Evolutionary conservation across 257 asterid species (phyloP), one percentile per base, ranked within the genome.

Genomic region (Paraleonurus japonicus): DNA sequence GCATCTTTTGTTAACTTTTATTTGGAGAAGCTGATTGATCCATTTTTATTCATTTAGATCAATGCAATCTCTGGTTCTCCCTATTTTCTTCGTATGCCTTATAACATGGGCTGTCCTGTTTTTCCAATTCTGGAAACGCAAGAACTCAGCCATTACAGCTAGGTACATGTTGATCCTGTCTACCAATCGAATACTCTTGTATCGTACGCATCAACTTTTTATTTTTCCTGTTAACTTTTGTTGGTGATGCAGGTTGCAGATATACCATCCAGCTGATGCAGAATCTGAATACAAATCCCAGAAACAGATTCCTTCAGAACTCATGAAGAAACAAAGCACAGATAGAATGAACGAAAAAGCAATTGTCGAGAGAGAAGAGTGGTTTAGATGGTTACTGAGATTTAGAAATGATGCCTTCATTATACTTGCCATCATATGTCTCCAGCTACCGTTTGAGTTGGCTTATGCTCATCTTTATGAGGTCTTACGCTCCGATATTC

Each of bases 121-220:
- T 83, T 86, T 95, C 76, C 99, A 95, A 76, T 95, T 95, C 76
- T 95, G 99, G 99, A 91, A 92, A 79, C 98, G 99, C 15, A 91
- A 92, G 81, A 90, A 85, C 27, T 62, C 96, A 0, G 99, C 98
- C 37, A 75, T 88, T 69, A 79, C 81, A 62, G 93, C 92, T 33
- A 86, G 96, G 96, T 90, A 83, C 37, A 71, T 67, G 33, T 64
- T 20, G 17, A 5, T 17, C 35, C 33, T 4, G 16, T 39, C 60
- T 47, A 7, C 55, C 51, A 7, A 19, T 4, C 30, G 20, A 35
- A 26, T 15, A 33, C 47, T 30, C 13, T 23, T 17, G 23, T 20
- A 28, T 47, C 8, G 0, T 22, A 39, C 1, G 22, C 32, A 9
- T 26, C 15, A 58, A 3, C 65, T 24, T 28, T 24, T 63, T 24